Base-by-base conservation (phyloP, 257 asterid genomes). In the Voacanga thouarsii region DNA sequence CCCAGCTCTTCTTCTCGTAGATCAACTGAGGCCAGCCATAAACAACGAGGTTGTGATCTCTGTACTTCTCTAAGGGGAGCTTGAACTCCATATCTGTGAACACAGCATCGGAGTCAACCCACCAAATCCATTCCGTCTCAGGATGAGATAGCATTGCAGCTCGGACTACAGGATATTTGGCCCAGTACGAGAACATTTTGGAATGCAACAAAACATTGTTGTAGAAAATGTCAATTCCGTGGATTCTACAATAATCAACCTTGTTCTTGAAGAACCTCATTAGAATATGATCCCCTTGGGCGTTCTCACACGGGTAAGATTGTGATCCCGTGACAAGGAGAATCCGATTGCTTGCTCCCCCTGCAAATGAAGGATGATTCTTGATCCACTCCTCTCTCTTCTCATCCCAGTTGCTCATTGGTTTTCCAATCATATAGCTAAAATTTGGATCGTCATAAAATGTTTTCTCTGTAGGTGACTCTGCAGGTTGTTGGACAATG, bases 71-170 rank as follows among this genome's bases (percentile, higher is more conserved):
- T 79, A 95, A 74, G 7, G 99, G 98, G 1, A 85, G 87, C 72
- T 63, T 75, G 77, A 95, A 95, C 82, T 93, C 98, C 99, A 95
- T 95, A 77, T 95, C 99, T 45, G 99, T 95, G 80, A 95, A 79
- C 6, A 96, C 98, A 5, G 99, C 98, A 83, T 95, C 99, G 56
- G 98, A 91, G 55, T 95, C 99, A 1, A 95, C 96, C 99, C 99
- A 95, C 99, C 99, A 95, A 91, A 95, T 93, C 99, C 98, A 95
- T 86, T 95, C 99, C 80, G 89, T 88, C 83, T 94, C 96, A 44
- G 97, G 99, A 78, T 95, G 97, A 63, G 99, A 96, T 77, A 95
- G 77, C 99, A 95, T 95, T 51, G 94, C 90, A 19, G 99, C 98
- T 82, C 87, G 88, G n/a, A 94, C 88, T 24, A 85, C 79, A 14